Evolutionary conservation across 768 basidiomycete genomes (phyloP).

Genomic region (Fistulinella prunicolor): DNA sequence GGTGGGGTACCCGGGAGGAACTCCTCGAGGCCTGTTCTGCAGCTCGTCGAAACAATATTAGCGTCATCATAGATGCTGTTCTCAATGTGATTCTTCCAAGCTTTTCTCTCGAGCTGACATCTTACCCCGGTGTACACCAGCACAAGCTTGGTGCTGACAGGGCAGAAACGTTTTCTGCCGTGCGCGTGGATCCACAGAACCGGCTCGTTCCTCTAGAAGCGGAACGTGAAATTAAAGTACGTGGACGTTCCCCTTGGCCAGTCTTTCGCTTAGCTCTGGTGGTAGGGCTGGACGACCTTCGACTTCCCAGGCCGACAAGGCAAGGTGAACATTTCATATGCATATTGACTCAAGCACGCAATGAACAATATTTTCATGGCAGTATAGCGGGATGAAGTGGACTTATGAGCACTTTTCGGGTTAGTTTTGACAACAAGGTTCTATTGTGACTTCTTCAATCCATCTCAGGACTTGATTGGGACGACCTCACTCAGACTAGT

Average conservation of each 20-base stretch:
- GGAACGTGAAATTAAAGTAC: slow-evolving; percentile 64
- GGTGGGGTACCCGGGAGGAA: slow-evolving; percentile 88
- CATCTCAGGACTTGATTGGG: slow-evolving; percentile 75
- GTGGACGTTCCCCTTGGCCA: slow-evolving; percentile 5
- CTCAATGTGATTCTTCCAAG: slow-evolving; percentile 59
- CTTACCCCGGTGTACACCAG: slow-evolving; percentile 35
- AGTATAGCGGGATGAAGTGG: slow-evolving; percentile 77
- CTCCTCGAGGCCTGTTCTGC: slow-evolving; percentile 63
- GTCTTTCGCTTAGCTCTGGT: slow-evolving; percentile 3
- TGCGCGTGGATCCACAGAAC: slow-evolving; percentile 68
- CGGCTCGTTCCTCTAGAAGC: slow-evolving; percentile 59
- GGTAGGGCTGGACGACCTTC: slow-evolving; percentile 82
- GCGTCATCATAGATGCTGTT: slow-evolving; percentile 83
- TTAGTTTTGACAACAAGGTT: slow-evolving; percentile 23
- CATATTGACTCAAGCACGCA: slow-evolving; percentile 2
- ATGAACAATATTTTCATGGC: slow-evolving; percentile 1
- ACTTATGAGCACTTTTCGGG: slow-evolving; percentile 79
- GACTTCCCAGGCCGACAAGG: slow-evolving; percentile 74
- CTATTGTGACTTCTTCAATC: neutral
- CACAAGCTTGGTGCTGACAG: slow-evolving; percentile 86
- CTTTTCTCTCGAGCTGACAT: neutral
- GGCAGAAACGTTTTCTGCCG: slow-evolving; percentile 62
- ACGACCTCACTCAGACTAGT: slow-evolving; percentile 58
- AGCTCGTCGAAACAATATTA: slow-evolving; percentile 69
- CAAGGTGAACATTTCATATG: slow-evolving; percentile 46